These are phyloP conservation scores for Rhododendron kiyosumense DNA, from an alignment of 148 eudicot species.

Conservation along the genomic window DNA sequence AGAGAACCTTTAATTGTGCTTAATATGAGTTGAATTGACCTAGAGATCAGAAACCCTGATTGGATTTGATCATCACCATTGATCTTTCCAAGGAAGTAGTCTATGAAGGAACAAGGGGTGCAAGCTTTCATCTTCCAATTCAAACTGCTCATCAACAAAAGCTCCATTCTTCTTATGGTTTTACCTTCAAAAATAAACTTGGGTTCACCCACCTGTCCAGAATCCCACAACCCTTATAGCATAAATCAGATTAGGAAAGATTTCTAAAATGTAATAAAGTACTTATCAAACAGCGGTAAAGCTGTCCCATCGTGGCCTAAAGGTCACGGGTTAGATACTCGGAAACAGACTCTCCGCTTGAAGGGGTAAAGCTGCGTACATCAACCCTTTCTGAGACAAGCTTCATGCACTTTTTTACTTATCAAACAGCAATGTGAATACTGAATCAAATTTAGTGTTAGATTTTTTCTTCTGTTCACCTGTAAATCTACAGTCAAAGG, in stretches of 20 bases:
- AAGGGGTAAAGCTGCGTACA: too few relatives aligned
- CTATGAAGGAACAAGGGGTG: constrained; percentile 74
- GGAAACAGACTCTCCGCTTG: too few relatives aligned
- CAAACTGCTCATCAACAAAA: constrained; percentile 61
- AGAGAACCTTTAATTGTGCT: constrained; percentile 53
- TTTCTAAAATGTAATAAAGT: neutral
- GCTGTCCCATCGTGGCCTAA: too few relatives aligned
- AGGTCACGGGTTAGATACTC: too few relatives aligned
- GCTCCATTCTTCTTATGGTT: constrained; percentile 69
- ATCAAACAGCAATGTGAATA: neutral
- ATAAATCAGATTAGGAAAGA: neutral
- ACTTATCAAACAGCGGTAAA: too few relatives aligned
- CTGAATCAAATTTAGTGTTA: neutral
- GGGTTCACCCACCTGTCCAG: constrained; percentile 61
- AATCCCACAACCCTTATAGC: constrained; percentile 8
- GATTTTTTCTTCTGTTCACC: constrained; percentile 32
- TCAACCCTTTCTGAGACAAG: too few relatives aligned
- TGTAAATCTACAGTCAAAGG: constrained; percentile 55
- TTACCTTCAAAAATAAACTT: constrained; percentile 70
- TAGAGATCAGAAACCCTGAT: constrained; percentile 31
- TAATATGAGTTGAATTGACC: constrained; percentile 57
- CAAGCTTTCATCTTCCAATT: constrained; percentile 69
- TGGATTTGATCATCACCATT: constrained; percentile 21
- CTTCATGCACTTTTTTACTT: neutral
- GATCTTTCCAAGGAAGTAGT: constrained; percentile 42